These are phyloP conservation scores for Athelia psychrophila DNA, from an alignment of 1,284 basidiomycete genomes.

Conservation along the genomic window DNA sequence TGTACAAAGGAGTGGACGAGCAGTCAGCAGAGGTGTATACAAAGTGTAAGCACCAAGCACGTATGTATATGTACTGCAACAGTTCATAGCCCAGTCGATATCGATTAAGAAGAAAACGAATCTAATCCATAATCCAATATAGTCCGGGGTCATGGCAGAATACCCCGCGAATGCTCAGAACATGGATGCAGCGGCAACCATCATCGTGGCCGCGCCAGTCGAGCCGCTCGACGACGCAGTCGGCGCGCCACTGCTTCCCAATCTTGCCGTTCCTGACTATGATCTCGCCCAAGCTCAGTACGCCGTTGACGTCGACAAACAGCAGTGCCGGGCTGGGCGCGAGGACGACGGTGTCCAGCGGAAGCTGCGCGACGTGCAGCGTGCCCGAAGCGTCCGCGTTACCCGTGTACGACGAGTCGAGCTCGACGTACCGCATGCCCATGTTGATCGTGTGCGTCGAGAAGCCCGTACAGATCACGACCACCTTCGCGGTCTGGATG, in stretches of 20 bases:
- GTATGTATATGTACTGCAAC: too few relatives aligned
- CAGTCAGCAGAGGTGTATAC: too few relatives aligned
- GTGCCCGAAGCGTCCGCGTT: conserved; percentile 65
- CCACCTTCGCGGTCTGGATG: conserved; percentile 59
- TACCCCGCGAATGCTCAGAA: too few relatives aligned
- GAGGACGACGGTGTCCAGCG: conserved; percentile 78
- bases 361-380: conserved; percentile 75
- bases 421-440: conserved; percentile 70
- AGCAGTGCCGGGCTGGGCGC: conserved; percentile 75
- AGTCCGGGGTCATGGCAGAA: too few relatives aligned
- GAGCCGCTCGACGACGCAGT: too few relatives aligned
- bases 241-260: conserved; percentile 64
- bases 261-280: conserved; percentile 77
- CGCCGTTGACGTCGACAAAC: conserved; percentile 79
- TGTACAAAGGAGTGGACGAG: too few relatives aligned
- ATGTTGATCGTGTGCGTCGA: conserved; percentile 90
- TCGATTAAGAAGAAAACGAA: too few relatives aligned
- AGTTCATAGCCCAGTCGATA: too few relatives aligned
- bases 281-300: conserved; percentile 73
- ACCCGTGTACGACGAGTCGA: conserved; percentile 69
- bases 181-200: too few relatives aligned
- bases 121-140: too few relatives aligned
- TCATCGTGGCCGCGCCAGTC: too few relatives aligned
- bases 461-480: conserved; percentile 82
- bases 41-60: too few relatives aligned